Evolutionary conservation across 441 rosid species (phyloP).

Genomic region (Dalechampia spathulata): DNA sequence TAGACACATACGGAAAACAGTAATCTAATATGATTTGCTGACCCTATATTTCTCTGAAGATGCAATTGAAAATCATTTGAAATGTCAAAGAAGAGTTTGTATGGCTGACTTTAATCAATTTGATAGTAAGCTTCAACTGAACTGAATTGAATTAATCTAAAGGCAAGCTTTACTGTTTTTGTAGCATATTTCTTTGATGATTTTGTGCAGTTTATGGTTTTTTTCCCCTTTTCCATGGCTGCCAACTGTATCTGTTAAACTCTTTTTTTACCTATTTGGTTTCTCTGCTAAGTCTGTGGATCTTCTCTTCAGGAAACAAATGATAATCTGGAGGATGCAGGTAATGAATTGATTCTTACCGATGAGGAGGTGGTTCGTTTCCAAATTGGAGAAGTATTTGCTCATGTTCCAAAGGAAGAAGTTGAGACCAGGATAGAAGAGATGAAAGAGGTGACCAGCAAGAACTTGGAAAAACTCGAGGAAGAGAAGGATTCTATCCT

Average conservation of each 20-base stretch:
- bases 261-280: neutral
- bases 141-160: no score
- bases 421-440: constrained; percentile 76
- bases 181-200: no score
- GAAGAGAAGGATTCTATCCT: constrained; percentile 57
- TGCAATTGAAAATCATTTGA: no score
- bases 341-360: constrained; percentile 81
- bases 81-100: no score
- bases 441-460: constrained; percentile 58
- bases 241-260: no score
- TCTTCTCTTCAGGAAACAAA: constrained; percentile 47
- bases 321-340: constrained; percentile 82
- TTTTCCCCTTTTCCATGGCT: no score
- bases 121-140: no score
- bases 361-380: constrained; percentile 77
- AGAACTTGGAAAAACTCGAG: constrained; percentile 56
- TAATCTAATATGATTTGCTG: no score
- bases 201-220: neutral
- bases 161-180: no score
- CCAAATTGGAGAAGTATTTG: constrained; percentile 89
- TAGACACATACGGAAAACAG: no score
- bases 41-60: no score
- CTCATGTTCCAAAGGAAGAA: constrained; percentile 72
- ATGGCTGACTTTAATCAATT: no score
- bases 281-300: constrained; percentile 2